Evolutionary conservation across 1,284 basidiomycete species (phyloP).

Genomic region (Ceratobasidium sp.): DNA sequence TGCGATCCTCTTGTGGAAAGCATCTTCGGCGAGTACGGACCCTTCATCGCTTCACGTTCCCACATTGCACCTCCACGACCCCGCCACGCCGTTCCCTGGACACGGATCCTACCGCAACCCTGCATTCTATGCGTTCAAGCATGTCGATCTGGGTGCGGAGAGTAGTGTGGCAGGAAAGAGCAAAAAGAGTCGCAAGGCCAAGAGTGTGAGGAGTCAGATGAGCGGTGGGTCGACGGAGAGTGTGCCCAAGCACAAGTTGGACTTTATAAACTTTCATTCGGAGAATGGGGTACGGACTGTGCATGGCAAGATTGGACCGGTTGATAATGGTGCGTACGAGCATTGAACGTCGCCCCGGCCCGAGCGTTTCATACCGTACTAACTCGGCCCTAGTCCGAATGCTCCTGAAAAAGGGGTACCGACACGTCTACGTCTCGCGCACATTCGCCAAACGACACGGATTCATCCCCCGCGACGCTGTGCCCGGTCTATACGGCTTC

Average conservation of each 20-base stretch:
- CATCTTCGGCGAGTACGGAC: constrained; percentile 50
- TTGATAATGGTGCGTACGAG: constrained; percentile 73
- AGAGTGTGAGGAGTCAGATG: constrained; percentile 47
- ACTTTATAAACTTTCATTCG: constrained; percentile 84
- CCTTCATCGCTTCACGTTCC: constrained; percentile 47
- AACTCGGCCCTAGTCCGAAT: constrained; percentile 70
- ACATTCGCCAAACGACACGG: constrained; percentile 89
- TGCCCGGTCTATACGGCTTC: constrained; percentile 85
- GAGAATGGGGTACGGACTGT: constrained; percentile 95
- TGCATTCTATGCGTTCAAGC: constrained; percentile 70
- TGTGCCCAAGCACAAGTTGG: constrained; percentile 69
- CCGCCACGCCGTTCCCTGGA: constrained; percentile 62
- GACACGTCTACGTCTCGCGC: constrained; percentile 94
- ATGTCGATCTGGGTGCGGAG: constrained; percentile 8
- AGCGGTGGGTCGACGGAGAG: constrained; percentile 48
- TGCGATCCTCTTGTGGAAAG: constrained; percentile 76
- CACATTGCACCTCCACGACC: constrained; percentile 70
- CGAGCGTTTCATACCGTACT: constrained; percentile 25
- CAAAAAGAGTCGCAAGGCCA: constrained; percentile 52
- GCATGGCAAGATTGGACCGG: constrained; percentile 88
- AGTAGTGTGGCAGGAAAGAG: constrained; percentile 21
- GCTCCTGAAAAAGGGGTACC: constrained; percentile 91
- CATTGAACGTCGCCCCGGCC: not conserved
- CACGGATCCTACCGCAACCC: constrained; percentile 69
- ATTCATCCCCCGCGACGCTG: constrained; percentile 86